phyloP scores from a whole-genome alignment of 1,284 basidiomycete genomes.

The Ganoderma multipileum region DNA sequence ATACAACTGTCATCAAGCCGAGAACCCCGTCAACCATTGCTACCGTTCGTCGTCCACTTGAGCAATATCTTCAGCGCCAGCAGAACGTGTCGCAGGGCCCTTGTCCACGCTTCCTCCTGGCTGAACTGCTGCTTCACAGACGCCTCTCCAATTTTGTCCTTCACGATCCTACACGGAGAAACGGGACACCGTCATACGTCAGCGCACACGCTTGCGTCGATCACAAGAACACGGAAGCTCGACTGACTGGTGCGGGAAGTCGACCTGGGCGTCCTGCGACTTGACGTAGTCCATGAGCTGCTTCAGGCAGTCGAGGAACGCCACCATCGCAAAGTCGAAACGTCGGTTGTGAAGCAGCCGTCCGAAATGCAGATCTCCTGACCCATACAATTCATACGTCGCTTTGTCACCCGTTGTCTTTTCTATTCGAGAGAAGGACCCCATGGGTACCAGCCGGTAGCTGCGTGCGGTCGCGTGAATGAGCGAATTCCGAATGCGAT shows the following conservation, averaged over 20 bases:
- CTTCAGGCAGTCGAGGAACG: conserved; percentile 92
- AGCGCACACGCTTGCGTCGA: conserved; percentile 15
- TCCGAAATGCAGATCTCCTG: conserved; percentile 88
- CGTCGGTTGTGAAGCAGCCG: conserved; percentile 92
- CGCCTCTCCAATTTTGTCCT: conserved; percentile 95
- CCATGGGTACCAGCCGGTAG: conserved; percentile 90
- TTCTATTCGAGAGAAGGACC: conserved; percentile 92
- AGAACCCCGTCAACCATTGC: conserved; percentile 54
- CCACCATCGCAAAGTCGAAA: conserved; percentile 96
- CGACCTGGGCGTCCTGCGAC: conserved; percentile 72
- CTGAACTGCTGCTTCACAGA: conserved; percentile 95
- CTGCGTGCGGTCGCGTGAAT: conserved; percentile 48
- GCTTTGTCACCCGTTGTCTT: conserved; percentile 84
- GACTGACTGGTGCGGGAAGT: conserved; percentile 86
- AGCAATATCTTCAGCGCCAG: conserved; percentile 87
- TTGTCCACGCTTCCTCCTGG: conserved; percentile 96
- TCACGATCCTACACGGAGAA: conserved; percentile 70
- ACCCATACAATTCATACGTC: conserved; percentile 89
- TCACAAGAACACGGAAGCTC: conserved; percentile 23
- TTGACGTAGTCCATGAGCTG: conserved; percentile 89
- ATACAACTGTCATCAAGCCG: not conserved
- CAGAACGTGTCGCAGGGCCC: conserved; percentile 90
- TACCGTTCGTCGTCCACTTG: conserved; percentile 84
- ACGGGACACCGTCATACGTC: conserved; percentile 12
- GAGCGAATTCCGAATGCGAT: not conserved